A percentile compares a stretch with the other conserved stretches of the same genome.
phyloP scores from a whole-genome alignment of 148 eudicot genomes.

The Cornus suecica region DNA sequence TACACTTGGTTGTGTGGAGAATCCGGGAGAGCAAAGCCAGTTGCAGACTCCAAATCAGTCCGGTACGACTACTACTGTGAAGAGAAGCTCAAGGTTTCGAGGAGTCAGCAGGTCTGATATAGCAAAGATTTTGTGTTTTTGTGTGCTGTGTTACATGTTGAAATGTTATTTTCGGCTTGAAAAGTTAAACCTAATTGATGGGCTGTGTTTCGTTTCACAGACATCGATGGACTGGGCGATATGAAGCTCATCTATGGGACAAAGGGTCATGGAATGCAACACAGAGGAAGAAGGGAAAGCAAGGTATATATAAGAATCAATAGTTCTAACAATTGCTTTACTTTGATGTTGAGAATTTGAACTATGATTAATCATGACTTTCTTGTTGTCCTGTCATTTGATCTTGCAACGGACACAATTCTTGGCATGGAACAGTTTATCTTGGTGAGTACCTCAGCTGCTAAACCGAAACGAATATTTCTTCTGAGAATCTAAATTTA shows the following conservation, averaged over 20 bases:
- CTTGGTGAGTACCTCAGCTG: slow-evolving; percentile 30
- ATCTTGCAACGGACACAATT: slow-evolving; percentile 13
- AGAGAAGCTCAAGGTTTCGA: slow-evolving; percentile 46
- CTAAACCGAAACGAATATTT: not conserved
- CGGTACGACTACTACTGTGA: slow-evolving; percentile 30
- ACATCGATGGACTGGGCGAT: slow-evolving; percentile 52
- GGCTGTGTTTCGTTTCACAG: slow-evolving; percentile 11
- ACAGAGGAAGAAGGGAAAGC: slow-evolving; percentile 56
- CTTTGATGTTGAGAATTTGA: not conserved
- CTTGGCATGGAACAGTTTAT: slow-evolving; percentile 40
- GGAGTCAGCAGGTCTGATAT: slow-evolving; percentile 39
- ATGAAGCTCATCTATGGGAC: slow-evolving; percentile 57
- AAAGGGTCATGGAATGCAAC: slow-evolving; percentile 51
- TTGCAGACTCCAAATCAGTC: slow-evolving; percentile 2
- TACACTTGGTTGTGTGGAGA: not conserved
- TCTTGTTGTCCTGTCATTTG: not conserved
- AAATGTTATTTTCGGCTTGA: not conserved
- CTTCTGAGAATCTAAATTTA: not conserved
- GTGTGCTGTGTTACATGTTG: not conserved
- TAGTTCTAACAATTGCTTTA: not conserved
- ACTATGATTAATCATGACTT: not conserved
- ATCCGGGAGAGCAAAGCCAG: slow-evolving; percentile 5
- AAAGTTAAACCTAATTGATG: not conserved
- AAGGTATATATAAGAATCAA: slow-evolving; percentile 23
- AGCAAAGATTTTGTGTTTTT: not conserved